phyloP scores from a whole-genome alignment of 331 rosid genomes.

The Saraca asoca region DNA sequence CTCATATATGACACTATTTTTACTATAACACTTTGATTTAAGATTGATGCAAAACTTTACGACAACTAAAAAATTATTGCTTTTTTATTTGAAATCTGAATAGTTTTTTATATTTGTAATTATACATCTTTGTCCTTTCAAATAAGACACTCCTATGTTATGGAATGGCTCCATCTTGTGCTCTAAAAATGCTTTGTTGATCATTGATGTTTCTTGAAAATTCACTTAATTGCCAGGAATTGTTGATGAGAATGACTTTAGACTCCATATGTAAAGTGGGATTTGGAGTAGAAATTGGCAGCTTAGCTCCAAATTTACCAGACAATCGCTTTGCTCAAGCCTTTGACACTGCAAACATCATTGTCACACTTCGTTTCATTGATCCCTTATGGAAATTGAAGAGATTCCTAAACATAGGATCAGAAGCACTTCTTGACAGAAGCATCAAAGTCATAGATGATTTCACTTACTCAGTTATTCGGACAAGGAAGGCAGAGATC shows the following conservation, averaged over 20 bases:
- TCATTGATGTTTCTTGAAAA: slow-evolving; percentile 17
- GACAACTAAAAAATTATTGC: no score
- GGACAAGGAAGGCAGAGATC: slow-evolving; percentile 75
- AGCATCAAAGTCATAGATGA: slow-evolving; percentile 73
- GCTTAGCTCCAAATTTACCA: slow-evolving; percentile 67
- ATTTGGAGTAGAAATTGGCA: slow-evolving; percentile 94
- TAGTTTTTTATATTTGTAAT: no score
- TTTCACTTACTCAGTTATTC: slow-evolving; percentile 82
- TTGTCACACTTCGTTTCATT: slow-evolving; percentile 84
- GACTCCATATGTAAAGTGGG: slow-evolving; percentile 95
- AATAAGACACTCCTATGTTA: no score
- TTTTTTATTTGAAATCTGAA: no score
- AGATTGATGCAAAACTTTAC: no score
- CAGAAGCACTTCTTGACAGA: slow-evolving; percentile 79
- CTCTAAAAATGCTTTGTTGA: no score
- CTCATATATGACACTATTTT: no score
- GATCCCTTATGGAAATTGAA: slow-evolving; percentile 84
- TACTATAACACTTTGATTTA: no score
- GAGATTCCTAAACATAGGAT: slow-evolving; percentile 65
- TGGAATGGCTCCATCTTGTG: no score
- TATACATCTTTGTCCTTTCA: no score
- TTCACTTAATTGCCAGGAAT: slow-evolving; percentile 51
- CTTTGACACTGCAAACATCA: slow-evolving; percentile 82
- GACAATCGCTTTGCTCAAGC: slow-evolving; percentile 76
- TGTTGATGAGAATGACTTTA: slow-evolving; percentile 93